Percentiles rank a stretch among this genome's conserved stretches.
phyloP scores from a whole-genome alignment of 495 filamentous ascomycete species.

The Penicillium psychrofluorescens region DNA sequence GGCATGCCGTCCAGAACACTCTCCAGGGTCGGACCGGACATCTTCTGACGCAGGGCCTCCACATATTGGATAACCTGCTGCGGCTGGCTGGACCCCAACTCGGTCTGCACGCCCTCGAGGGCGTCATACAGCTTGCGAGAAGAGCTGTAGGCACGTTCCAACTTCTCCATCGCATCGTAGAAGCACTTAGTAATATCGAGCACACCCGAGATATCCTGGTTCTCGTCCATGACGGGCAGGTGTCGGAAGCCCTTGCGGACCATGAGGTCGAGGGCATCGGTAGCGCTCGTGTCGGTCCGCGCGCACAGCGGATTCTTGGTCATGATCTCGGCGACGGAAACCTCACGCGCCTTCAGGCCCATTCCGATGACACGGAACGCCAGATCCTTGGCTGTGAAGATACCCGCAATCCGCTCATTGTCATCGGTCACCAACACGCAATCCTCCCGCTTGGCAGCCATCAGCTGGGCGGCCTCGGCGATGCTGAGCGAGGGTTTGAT shows the following conservation, averaged over 20 bases:
- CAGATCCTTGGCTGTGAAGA: slow-evolving; percentile 98
- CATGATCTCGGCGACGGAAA: slow-evolving; percentile 98
- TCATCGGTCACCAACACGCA: slow-evolving; percentile 99
- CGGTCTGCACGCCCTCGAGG: slow-evolving; percentile 96
- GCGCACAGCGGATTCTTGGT: slow-evolving; percentile 98
- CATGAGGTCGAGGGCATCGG: slow-evolving; percentile 95
- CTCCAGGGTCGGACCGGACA: slow-evolving; percentile 96
- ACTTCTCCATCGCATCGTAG: slow-evolving; percentile 99
- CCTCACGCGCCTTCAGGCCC: slow-evolving; percentile 81
- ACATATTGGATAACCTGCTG: slow-evolving; percentile 99
- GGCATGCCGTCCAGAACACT: slow-evolving; percentile 87
- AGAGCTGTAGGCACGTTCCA: slow-evolving; percentile 93
- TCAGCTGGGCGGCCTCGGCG: slow-evolving; percentile 93
- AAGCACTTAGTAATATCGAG: slow-evolving; percentile 99
- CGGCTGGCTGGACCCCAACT: slow-evolving; percentile 90
- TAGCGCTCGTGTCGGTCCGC: slow-evolving; percentile 94
- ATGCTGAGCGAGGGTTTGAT: slow-evolving; percentile 95
- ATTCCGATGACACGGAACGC: slow-evolving; percentile 93
- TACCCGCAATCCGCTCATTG: slow-evolving; percentile 94
- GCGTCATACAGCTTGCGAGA: slow-evolving; percentile 96
- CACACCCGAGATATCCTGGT: slow-evolving; percentile 97
- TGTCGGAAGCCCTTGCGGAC: slow-evolving; percentile 96
- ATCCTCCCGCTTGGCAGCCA: slow-evolving; percentile 98
- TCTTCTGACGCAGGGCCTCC: slow-evolving; percentile 87
- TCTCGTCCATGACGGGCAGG: slow-evolving; percentile 98